A percentile compares a stretch with the other conserved stretches of the same genome.
Conservation (phyloP, 257 asterid genomes). For the Capsicum baccatum region DNA sequence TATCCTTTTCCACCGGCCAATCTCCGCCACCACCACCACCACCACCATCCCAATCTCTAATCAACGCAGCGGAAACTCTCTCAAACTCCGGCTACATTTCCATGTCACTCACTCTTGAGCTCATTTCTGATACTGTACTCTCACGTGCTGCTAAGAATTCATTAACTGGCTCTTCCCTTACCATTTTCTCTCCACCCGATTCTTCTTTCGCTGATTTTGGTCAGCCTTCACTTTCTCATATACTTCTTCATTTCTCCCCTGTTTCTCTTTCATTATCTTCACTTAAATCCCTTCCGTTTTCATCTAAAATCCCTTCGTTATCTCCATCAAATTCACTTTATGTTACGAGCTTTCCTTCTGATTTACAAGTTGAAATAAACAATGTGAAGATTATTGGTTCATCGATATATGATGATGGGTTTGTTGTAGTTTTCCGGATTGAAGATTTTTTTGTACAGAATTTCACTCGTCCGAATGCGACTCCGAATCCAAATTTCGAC, state of each 20-base stretch:
- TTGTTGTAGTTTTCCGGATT: conserved; percentile 56
- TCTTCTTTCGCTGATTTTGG: conserved; percentile 56
- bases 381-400: conserved; percentile 45
- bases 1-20: conserved; percentile 43
- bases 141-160: conserved; percentile 44
- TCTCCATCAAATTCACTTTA: conserved; percentile 55
- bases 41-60: conserved; percentile 46
- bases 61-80: conserved; percentile 74
- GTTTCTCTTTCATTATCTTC: conserved; percentile 60
- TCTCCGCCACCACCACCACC: conserved; percentile 36
- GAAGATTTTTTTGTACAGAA: conserved; percentile 56
- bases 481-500: conserved; percentile 32
- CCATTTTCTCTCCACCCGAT: conserved; percentile 83
- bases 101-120: conserved; percentile 75
- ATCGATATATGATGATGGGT: conserved; percentile 76
- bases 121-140: conserved; percentile 46
- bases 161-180: conserved; percentile 43
- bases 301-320: conserved; percentile 62
- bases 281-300: conserved; percentile 64
- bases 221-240: conserved; percentile 69
- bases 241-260: conserved; percentile 81
- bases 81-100: conserved; percentile 65
- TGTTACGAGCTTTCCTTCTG: conserved; percentile 47
- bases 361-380: conserved; percentile 40
- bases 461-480: conserved; percentile 39